These are phyloP conservation scores for Phoma sp. DNA, from an alignment of 2,329 filamentous ascomycete genomes.

Conservation along the genomic window DNA sequence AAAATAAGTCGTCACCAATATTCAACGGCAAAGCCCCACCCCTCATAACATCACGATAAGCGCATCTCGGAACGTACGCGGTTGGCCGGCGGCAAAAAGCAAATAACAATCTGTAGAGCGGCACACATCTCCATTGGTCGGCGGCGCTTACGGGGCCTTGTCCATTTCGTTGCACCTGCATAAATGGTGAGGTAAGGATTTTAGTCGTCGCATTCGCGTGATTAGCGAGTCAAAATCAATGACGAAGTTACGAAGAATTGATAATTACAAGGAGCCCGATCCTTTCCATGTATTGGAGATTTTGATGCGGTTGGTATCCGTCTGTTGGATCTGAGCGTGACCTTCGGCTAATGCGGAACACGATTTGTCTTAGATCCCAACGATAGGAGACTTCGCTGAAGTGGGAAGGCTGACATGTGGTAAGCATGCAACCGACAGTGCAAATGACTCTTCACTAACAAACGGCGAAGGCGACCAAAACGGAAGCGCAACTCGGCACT, in stretches of 20 bases:
- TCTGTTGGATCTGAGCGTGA: neutral
- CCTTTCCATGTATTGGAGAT: neutral
- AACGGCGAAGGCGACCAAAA: neutral
- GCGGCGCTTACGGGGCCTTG: neutral
- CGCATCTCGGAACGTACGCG: conserved; percentile 6
- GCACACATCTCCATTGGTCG: neutral
- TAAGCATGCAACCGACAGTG: conserved; percentile 9
- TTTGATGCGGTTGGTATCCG: neutral
- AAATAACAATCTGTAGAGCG: neutral
- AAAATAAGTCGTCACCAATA: neutral
- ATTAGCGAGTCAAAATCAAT: neutral
- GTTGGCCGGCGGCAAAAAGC: conserved; percentile 14
- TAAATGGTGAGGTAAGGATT: neutral
- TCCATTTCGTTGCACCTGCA: conserved; percentile 3
- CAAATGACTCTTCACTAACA: neutral
- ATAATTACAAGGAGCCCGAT: conserved; percentile 2
- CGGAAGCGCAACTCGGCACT: neutral
- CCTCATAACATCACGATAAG: neutral
- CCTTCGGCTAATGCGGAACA: conserved; percentile 1
- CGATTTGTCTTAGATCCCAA: neutral
- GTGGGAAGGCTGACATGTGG: neutral
- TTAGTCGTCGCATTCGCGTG: neutral
- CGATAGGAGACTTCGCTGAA: neutral
- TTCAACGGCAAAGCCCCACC: neutral
- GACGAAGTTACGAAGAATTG: neutral